Evolutionary conservation across 768 basidiomycete genomes (phyloP).

Genomic region (Trichaptum fuscoviolaceum): DNA sequence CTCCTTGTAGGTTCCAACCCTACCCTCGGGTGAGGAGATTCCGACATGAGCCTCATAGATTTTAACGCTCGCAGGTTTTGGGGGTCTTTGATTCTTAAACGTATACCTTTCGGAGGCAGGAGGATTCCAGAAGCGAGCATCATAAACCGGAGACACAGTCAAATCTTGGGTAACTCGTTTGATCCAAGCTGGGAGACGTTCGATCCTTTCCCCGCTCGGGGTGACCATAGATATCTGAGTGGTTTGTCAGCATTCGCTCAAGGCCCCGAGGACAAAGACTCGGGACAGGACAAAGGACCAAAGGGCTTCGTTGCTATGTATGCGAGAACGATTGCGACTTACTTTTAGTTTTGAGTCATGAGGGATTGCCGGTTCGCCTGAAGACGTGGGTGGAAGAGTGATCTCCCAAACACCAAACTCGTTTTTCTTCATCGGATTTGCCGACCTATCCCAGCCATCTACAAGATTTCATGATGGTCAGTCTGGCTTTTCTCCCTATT

Average conservation of each 20-base stretch:
- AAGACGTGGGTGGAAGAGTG: conserved; percentile 56
- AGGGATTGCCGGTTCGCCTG: conserved; percentile 76
- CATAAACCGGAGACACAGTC: conserved; percentile 82
- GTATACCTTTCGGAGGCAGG: conserved; percentile 62
- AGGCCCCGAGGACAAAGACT: background rate
- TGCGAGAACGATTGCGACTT: conserved; percentile 12
- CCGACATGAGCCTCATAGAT: conserved; percentile 99
- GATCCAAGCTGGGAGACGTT: conserved; percentile 93
- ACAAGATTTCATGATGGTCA: background rate
- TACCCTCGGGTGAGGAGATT: conserved; percentile 81
- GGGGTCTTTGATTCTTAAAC: conserved; percentile 76
- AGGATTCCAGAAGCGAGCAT: conserved; percentile 99
- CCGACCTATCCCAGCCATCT: conserved; percentile 86
- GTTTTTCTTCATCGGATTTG: conserved; percentile 83
- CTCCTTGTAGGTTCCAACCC: conserved; percentile 94
- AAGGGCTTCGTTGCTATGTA: background rate
- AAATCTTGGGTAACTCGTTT: conserved; percentile 94
- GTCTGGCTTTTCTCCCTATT: background rate
- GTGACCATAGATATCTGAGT: conserved; percentile 84
- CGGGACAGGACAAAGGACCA: background rate
- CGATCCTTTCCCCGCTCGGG: conserved; percentile 75
- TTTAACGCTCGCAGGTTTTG: conserved; percentile 57
- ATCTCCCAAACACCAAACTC: conserved; percentile 90
- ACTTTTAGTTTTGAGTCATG: conserved; percentile 97
- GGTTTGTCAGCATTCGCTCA: background rate